These are phyloP conservation scores for Parasarocladium wereldwijsianum DNA, from an alignment of 2,329 filamentous ascomycete species.

Conservation along the genomic window DNA sequence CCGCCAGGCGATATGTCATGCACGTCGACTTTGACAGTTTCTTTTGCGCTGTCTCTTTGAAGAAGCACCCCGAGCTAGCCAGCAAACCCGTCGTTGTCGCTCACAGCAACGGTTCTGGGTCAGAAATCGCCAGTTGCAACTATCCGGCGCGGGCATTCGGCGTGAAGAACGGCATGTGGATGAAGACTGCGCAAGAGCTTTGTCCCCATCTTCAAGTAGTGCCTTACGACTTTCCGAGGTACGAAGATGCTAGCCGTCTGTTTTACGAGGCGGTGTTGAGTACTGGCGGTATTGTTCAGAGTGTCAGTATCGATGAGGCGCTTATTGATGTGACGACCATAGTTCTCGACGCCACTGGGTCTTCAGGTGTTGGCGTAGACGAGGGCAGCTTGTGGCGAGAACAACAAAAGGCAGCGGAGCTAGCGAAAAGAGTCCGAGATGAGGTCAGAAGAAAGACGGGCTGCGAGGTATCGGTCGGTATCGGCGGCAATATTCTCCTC, in stretches of 20 bases:
- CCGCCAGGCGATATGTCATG: slow-evolving; percentile 66
- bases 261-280: slow-evolving; percentile 80
- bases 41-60: slow-evolving; percentile 82
- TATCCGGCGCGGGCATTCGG: slow-evolving; percentile 78
- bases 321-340: slow-evolving; percentile 67
- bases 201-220: slow-evolving; percentile 79
- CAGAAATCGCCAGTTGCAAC: slow-evolving; percentile 96
- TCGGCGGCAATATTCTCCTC: slow-evolving; percentile 77
- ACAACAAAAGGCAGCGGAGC: slow-evolving; percentile 60
- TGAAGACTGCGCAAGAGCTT: slow-evolving; percentile 73
- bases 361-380: slow-evolving; percentile 45
- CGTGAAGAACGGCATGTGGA: slow-evolving; percentile 99
- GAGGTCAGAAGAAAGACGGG: slow-evolving; percentile 60
- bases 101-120: slow-evolving; percentile 70
- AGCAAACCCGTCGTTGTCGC: slow-evolving; percentile 81
- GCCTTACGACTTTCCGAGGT: slow-evolving; percentile 91
- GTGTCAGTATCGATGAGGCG: slow-evolving; percentile 93
- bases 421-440: slow-evolving; percentile 49
- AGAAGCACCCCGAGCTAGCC: slow-evolving; percentile 57
- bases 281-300: slow-evolving; percentile 75
- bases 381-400: slow-evolving; percentile 64
- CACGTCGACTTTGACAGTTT: slow-evolving; percentile 99
- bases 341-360: slow-evolving; percentile 50
- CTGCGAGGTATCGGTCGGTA: slow-evolving; percentile 84
- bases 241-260: slow-evolving; percentile 75